Evolutionary conservation across 257 asterid genomes (phyloP), one percentile per base, ranked within the genome.

Genomic region (Capsicum pubescens): DNA sequence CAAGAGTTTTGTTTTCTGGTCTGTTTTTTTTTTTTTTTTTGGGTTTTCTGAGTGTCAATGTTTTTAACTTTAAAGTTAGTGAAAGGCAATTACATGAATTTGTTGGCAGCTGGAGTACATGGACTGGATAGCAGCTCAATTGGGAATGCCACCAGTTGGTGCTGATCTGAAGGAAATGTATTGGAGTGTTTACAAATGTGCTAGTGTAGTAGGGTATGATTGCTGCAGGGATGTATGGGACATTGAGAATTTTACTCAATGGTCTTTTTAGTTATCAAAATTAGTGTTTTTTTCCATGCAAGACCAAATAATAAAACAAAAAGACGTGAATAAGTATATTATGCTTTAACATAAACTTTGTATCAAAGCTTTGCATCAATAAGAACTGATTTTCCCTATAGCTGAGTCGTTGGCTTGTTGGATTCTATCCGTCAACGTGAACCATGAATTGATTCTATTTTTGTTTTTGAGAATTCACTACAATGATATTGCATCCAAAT

Each of bases 111-210:
- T 90, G 9, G 93, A 87, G 21, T 93, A 92, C 87, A 42, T 91
- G 88, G 95, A 92, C 21, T 91, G 91, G 93, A 48, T 93, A 39
- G 90, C 94, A 9, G 82, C 72, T 83, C 86, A 90, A 84, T 87
- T 82, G 19, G 97, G 94, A 80, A n/a, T 81, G 26, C 84, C 83
- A 64, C 84, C 84, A 56, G 87, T 90, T 59, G 89, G 85, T 64
- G 88, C 83, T 8, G 7, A 17, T 35, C 0, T 83, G 9, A 82
- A 83, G 64, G 82, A 83, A 5, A 16, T 80, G 13, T 63, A 59
- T n/a, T 19, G 59, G 56, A 60, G 57, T 35, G 54, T 78, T 69
- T 63, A 61, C 58, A 86, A 88, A 16, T 88, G 84, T 81, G 1
- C 60, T 7, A 3, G 44, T 12, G 84, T 74, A 2, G 84, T 56